Base-by-base conservation (phyloP, 345 rosid species). In the Diplotaxis tenuifolia region DNA sequence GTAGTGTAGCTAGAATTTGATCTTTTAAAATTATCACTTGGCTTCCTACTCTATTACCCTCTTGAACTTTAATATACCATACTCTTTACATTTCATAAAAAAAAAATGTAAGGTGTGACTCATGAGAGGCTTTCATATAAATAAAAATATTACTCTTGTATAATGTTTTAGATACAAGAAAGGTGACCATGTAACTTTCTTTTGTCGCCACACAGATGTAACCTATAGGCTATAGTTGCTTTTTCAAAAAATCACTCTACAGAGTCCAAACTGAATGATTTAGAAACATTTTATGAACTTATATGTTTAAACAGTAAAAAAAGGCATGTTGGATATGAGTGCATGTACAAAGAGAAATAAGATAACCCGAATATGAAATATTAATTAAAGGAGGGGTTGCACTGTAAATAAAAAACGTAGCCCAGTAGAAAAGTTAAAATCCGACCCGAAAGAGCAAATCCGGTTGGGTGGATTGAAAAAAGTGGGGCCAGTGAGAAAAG, bases 401-500 rank as follows among this genome's bases (percentile, higher is more conserved):
- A 12, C 7, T 40, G 15, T 40, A 40, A 40, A 40, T 40, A 40
- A 40, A 40, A 40, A 34, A 9, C 12, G 62, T 34, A 34, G 45
- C 16, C 7, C 25, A 58, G 68, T 74, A 50, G 21, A 52, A 21
- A 29, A 7, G 25, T 0, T 20, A 52, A 27, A 49, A 45, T 25
- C 78, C 68, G 73, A 67, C 73, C 78, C 68, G 73, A 20, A 34
- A 60, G 61, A 74, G 61, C 2, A 73, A 49, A 22, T 45, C 21
- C 60, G 67, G 72, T 15, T 74, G 60, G 77, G 72, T 66, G 77
- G 73, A 73, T 67, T 11, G 18, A 42, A 5, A 42, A 54, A 7
- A 15, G 12, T 6, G 67, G 59, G 59, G 62, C 21, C 32, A 32
- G n/a, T 12, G 70, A 55, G 56, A 54, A 20, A 60, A 68, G 74